Conservation (phyloP, 2,329 filamentous ascomycete genomes). For the Shiraia sp. region DNA sequence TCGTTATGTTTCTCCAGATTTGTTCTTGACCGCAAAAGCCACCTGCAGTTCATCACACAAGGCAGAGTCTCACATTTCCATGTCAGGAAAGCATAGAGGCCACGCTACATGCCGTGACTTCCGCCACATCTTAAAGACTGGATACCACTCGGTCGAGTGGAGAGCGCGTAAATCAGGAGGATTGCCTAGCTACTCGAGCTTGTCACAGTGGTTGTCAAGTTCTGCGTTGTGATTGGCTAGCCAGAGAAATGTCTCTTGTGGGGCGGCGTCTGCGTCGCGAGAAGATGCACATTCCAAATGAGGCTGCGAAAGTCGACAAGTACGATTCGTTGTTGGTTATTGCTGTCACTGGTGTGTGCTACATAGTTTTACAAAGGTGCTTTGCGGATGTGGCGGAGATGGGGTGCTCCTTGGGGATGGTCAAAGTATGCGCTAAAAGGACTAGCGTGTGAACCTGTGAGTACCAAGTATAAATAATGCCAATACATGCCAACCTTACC, state of each 20-base stretch:
- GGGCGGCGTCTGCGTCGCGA: constrained; percentile 11
- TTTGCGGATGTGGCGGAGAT: too few species aligned
- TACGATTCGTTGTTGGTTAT: too few species aligned
- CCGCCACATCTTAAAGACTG: constrained; percentile 1
- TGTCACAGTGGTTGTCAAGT: constrained; percentile 11
- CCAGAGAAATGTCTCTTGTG: constrained; percentile 2
- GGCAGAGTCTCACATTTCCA: constrained; percentile 10
- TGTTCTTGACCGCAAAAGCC: constrained; percentile 4
- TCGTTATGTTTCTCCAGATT: not conserved
- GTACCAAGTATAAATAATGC: too few species aligned
- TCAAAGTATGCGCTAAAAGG: too few species aligned
- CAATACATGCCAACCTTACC: too few species aligned
- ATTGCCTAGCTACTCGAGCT: constrained; percentile 14
- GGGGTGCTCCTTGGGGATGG: too few species aligned
- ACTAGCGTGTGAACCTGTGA: too few species aligned
- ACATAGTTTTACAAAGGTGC: too few species aligned
- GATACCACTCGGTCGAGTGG: constrained; percentile 14
- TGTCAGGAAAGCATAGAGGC: constrained; percentile 8
- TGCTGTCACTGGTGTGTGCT: too few species aligned
- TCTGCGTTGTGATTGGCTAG: constrained; percentile 16
- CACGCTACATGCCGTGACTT: constrained; percentile 9
- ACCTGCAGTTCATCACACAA: constrained; percentile 11
- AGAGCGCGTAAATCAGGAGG: constrained; percentile 9
- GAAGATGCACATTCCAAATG: constrained; percentile 7
- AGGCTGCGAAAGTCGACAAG: not conserved